Base-by-base conservation (phyloP, 805 yeast species). In the Candida ipomoeae region DNA sequence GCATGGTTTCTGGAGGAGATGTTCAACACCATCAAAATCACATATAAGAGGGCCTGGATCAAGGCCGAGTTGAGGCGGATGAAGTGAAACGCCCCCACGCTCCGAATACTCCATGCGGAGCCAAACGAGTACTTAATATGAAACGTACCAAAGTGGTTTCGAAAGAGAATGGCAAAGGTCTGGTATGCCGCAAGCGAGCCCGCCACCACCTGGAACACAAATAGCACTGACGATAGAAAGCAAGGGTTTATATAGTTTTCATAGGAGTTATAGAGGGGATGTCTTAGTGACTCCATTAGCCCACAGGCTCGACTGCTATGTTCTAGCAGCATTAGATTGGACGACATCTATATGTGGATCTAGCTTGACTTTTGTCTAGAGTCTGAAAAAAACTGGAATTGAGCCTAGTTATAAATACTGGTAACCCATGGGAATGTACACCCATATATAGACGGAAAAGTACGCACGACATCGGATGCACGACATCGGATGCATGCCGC, bases 241-340 rank as follows among this genome's bases (percentile, higher is more conserved):
- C 68, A 63, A 3, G 72, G 72, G 51, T 68, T 64, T 7, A 68
- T 37, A 38, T 62, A 54, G 51, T 67, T 67, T 15, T 55, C 54
- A 34, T 43, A 17, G 5, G 65, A 60, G 49, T 60, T 49, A 39
- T 56, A 61, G 35, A 68, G 61, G 4, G 69, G 70, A n/a, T 50
- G 40, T 14, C 33, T 20, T 35, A 58, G 50, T 7, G 60, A 48
- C 20, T 48, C 50, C 20, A 38, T 34, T 20, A 55, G 50, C 11
- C 48, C 50, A 23, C 58, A 55, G 14, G 31, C 18, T 23, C 26
- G 46, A 21, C 14, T 11, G 15, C 31, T 14, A 18, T 17, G 26
- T 13, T 21, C 40, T 5, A 21, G 21, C 40, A 31, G 29, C 10
- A 13, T 36, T n/a, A 20, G 11, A 33, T n/a, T 21, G 20, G 43